Evolutionary conservation across 78 protist species (phyloP).

Genomic region (Polysphondylium violaceum): DNA sequence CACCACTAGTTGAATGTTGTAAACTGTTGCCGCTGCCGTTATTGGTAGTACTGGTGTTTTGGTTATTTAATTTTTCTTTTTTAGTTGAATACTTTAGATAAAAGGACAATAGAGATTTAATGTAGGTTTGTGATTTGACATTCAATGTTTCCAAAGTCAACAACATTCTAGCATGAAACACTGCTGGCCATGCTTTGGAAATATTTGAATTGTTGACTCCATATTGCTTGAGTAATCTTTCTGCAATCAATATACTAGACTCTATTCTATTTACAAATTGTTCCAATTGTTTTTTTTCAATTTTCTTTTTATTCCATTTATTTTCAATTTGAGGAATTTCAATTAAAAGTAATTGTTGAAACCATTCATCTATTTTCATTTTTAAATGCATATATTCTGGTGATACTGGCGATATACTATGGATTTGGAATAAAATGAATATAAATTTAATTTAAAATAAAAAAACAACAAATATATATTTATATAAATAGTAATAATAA

Average conservation of each 20-base stretch:
- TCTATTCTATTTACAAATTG: constrained; percentile 4
- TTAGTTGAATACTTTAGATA: constrained; percentile 30
- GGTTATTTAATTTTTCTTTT: constrained; percentile 23
- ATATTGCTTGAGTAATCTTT: constrained; percentile 11
- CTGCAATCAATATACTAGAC: background rate
- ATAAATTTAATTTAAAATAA: no score
- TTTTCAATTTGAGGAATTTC: constrained; percentile 7
- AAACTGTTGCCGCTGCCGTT: background rate
- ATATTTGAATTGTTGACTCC: background rate
- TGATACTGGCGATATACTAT: no score
- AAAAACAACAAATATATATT: no score
- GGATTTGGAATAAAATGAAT: no score
- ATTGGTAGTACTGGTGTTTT: background rate
- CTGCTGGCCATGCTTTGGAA: constrained; percentile 33
- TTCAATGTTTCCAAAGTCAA: constrained; percentile 4
- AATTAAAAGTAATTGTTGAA: constrained; percentile 29
- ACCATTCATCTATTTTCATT: constrained; percentile 49
- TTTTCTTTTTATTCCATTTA: constrained; percentile 37
- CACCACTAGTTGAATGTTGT: no score
- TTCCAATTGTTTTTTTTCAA: constrained; percentile 34
- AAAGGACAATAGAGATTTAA: background rate
- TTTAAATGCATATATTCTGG: no score
- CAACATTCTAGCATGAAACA: constrained; percentile 8
- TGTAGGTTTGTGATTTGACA: background rate
- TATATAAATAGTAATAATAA: no score